Percentiles rank a stretch among this genome's conserved stretches.
These are phyloP conservation scores for Deuterostichococcus epilithicus DNA, from an alignment of 139 green algal genomes.

Conservation along the genomic window DNA sequence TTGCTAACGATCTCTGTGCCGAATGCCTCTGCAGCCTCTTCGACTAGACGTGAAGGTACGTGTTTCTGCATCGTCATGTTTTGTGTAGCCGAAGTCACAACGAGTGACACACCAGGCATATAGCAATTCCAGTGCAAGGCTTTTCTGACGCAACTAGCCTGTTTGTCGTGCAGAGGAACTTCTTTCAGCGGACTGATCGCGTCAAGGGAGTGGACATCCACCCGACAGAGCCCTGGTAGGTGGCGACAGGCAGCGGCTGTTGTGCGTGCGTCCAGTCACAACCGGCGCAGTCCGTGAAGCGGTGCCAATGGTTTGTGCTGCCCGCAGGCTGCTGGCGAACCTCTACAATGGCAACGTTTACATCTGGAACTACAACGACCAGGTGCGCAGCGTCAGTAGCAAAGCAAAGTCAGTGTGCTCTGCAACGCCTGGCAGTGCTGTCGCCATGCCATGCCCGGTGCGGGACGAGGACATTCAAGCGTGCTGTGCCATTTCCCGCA, in stretches of 20 bases:
- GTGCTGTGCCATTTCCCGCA: slow-evolving; percentile 27
- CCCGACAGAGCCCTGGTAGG: slow-evolving; percentile 96
- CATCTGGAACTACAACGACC: slow-evolving; percentile 94
- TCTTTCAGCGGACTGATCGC: slow-evolving; percentile 93
- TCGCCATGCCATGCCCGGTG: too few relatives aligned
- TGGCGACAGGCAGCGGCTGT: background rate
- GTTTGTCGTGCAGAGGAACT: slow-evolving; percentile 61
- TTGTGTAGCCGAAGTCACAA: background rate
- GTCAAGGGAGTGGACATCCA: slow-evolving; percentile 99
- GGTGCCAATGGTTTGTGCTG: background rate
- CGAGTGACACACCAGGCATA: background rate
- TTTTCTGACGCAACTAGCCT: slow-evolving; percentile 7
- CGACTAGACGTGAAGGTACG: slow-evolving; percentile 89
- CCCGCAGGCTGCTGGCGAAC: slow-evolving; percentile 84
- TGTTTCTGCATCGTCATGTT: background rate
- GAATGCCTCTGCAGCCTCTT: slow-evolving; percentile 62
- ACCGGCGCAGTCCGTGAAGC: background rate
- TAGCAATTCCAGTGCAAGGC: slow-evolving; percentile 8
- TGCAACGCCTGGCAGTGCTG: too few relatives aligned
- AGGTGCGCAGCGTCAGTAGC: slow-evolving; percentile 23
- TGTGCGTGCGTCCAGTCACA: background rate
- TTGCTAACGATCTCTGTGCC: background rate
- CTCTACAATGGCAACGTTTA: slow-evolving; percentile 97
- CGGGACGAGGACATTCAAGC: background rate
- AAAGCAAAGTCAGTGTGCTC: background rate